These are phyloP conservation scores for Blakeslea trispora DNA, from an alignment of 371 early-diverging fungal species.

Conservation along the genomic window DNA sequence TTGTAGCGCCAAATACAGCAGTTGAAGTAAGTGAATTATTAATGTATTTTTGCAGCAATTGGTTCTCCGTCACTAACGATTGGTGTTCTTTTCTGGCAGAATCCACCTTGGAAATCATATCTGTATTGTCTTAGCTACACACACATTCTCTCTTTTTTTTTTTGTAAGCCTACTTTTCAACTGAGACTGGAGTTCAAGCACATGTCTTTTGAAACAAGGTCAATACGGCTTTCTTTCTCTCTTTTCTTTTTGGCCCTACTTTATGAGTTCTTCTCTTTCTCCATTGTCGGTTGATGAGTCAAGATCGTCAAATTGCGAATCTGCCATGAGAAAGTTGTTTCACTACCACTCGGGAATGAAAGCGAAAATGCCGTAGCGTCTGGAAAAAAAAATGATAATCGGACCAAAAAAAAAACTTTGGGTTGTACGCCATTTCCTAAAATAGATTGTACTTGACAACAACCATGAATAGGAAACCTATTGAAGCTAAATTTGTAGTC, in stretches of 20 bases:
- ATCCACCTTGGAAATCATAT: slow-evolving; percentile 47
- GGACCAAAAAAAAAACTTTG: no score
- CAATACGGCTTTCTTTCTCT: neutral
- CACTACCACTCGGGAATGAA: no score
- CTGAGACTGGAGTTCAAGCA: slow-evolving; percentile 44
- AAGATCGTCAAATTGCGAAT: slow-evolving; percentile 15
- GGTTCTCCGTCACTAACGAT: slow-evolving; percentile 52
- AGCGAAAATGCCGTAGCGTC: no score
- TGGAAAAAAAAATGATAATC: no score
- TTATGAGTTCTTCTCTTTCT: slow-evolving; percentile 37
- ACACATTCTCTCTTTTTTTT: neutral
- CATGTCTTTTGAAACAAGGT: slow-evolving; percentile 26
- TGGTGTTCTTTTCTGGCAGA: slow-evolving; percentile 48
- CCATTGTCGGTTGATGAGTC: slow-evolving; percentile 20
- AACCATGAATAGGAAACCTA: no score
- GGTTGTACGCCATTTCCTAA: no score
- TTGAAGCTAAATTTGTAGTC: no score
- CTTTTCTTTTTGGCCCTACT: slow-evolving; percentile 21
- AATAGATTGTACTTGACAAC: no score
- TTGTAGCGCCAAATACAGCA: slow-evolving; percentile 59
- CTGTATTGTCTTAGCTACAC: slow-evolving; percentile 19
- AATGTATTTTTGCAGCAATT: slow-evolving; percentile 55
- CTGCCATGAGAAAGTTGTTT: slow-evolving; percentile 21
- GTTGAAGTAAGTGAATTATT: slow-evolving; percentile 58
- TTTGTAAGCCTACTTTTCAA: slow-evolving; percentile 31